Percentiles rank a stretch among this genome's conserved stretches.
These are phyloP conservation scores for Aspergillus sergii DNA, from an alignment of 2,329 filamentous ascomycete species.

Conservation along the genomic window DNA sequence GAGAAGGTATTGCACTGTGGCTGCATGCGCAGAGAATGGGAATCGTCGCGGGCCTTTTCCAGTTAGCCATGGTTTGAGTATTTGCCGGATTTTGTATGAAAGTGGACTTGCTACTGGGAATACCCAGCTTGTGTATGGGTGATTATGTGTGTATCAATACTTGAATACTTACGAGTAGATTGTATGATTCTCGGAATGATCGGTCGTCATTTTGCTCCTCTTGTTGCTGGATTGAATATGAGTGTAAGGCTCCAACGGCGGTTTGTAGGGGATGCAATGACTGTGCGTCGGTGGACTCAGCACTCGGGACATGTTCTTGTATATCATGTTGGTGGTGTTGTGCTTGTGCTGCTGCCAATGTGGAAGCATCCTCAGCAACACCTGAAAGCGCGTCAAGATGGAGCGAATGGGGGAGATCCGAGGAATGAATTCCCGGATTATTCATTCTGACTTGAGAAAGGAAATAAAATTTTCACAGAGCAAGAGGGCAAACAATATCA, in stretches of 20 bases:
- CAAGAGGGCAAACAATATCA: neutral
- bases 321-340: conserved; percentile 11
- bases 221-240: conserved; percentile 15
- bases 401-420: conserved; percentile 23
- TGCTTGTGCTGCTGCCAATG: conserved; percentile 19
- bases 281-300: conserved; percentile 24
- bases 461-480: neutral
- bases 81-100: neutral
- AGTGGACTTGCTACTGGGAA: neutral
- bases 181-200: conserved; percentile 21
- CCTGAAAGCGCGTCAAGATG: conserved; percentile 25
- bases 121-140: neutral
- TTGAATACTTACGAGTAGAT: conserved; percentile 15
- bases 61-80: neutral
- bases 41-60: conserved; percentile 13
- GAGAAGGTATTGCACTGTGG: conserved; percentile 16
- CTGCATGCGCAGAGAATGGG: conserved; percentile 22
- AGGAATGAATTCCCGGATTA: conserved; percentile 17
- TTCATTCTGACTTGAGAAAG: conserved; percentile 28
- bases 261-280: conserved; percentile 31
- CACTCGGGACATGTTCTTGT: conserved; percentile 24
- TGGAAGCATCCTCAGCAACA: conserved; percentile 27
- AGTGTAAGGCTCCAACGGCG: conserved; percentile 25
- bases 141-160: too few species aligned
- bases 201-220: conserved; percentile 18